Evolutionary conservation across 805 yeast genomes (phyloP), one percentile per base, ranked within the genome.

Genomic region (Saturnispora saitoi): DNA sequence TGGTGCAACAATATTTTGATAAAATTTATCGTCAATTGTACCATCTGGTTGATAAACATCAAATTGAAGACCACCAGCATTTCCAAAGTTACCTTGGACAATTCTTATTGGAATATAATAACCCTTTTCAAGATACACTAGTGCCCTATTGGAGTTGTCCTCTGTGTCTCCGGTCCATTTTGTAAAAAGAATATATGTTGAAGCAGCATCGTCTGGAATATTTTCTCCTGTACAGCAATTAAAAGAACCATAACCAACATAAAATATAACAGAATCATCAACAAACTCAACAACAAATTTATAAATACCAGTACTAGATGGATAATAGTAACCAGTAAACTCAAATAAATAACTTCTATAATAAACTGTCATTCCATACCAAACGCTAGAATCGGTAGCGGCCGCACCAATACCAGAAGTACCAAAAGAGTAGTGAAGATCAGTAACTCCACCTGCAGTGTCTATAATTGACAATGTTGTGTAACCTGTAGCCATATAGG

Each of bases 251-350:
- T 61, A 61, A 42, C 68, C 68, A 44, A 63, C 50, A 41, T 54
- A 58, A 36, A 69, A 64, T 52, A 60, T 60, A 20, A 56, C 64
- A 19, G 56, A 51, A 51, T 67, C 70, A 57, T 66, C 71, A 19
- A 59, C 58, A 11, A 38, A 32, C 6, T 36, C 24, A 15, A 64
- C 45, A 12, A 40, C 30, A 38, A 67, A 55, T 0, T 51, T 44
- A 43, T 62, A 67, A 11, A 54, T 44, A 50, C 71, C 71, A 15
- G 63, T 52, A n/a, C 43, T 51, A 7, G 51, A 45, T 11, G 71
- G 39, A 17, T 45, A 5, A 39, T 48, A 57, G 10, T 48, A 51
- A 43, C 52, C 55, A 19, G 50, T 40, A 6, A 32, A 42, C 28
- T 46, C 53, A 8, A 50, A 32, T 19, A 39, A 32, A 26, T 51